These are phyloP conservation scores for Phytophthora litchii DNA, from an alignment of 352 stramenopile genomes.

Conservation along the genomic window DNA sequence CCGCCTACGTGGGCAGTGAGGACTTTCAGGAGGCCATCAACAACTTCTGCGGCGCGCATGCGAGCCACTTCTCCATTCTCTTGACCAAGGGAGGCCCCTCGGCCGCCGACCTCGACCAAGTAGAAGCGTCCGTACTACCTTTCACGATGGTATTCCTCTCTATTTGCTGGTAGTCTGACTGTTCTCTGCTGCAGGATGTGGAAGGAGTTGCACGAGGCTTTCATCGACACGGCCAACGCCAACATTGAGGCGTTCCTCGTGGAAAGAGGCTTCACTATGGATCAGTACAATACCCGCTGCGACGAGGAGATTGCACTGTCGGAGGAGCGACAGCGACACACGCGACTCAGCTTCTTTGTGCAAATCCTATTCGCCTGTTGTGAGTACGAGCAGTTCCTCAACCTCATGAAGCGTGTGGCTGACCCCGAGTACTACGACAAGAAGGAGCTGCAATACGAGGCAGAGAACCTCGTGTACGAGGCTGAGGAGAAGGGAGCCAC, in stretches of 20 bases:
- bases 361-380: constrained; percentile 79
- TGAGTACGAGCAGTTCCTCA: constrained; percentile 88
- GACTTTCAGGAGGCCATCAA: constrained; percentile 68
- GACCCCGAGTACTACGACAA: constrained; percentile 86
- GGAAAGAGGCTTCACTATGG: constrained; percentile 70
- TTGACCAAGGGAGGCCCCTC: constrained; percentile 65
- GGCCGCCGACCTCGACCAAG: constrained; percentile 58
- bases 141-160: background rate
- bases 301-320: constrained; percentile 75
- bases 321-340: constrained; percentile 77
- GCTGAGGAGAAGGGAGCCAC: constrained; percentile 42
- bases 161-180: background rate
- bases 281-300: constrained; percentile 71
- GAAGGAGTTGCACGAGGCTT: constrained; percentile 72
- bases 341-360: constrained; percentile 80
- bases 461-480: constrained; percentile 65
- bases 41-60: constrained; percentile 66
- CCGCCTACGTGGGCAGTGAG: constrained; percentile 75
- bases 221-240: constrained; percentile 73
- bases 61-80: constrained; percentile 65
- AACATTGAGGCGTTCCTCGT: constrained; percentile 71
- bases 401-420: constrained; percentile 79
- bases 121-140: constrained; percentile 52
- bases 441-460: constrained; percentile 74
- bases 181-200: constrained; percentile 40